A percentile compares a stretch with the other conserved stretches of the same genome.
These are phyloP conservation scores for Silene coronaria DNA, from an alignment of 179 eudicot genomes.

Conservation along the genomic window DNA sequence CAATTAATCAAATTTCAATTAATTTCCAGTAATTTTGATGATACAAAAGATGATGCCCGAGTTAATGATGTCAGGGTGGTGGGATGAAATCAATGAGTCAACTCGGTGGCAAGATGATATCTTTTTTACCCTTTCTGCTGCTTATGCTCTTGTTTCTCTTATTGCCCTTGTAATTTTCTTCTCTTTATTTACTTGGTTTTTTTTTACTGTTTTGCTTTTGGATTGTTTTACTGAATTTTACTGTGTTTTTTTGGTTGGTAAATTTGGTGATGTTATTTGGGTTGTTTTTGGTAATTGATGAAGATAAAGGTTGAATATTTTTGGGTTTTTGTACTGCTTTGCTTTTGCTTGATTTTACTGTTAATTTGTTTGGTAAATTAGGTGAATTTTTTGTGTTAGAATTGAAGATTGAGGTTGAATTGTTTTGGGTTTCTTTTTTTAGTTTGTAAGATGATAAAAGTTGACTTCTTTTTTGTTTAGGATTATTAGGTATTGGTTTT, in stretches of 20 bases:
- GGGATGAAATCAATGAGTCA: slow-evolving; percentile 77
- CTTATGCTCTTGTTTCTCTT: slow-evolving; percentile 66
- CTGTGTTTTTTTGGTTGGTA: background rate
- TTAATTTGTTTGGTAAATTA: background rate
- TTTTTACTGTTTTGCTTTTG: background rate
- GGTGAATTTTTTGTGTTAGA: background rate
- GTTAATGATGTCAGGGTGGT: slow-evolving; percentile 39
- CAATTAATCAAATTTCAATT: background rate
- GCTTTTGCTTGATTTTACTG: background rate
- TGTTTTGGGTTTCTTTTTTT: background rate
- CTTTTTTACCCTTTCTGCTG: slow-evolving; percentile 66
- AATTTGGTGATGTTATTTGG: background rate
- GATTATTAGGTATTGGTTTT: slow-evolving; percentile 1
- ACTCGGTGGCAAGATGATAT: slow-evolving; percentile 75
- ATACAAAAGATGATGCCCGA: slow-evolving; percentile 9
- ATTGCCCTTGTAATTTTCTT: slow-evolving; percentile 59
- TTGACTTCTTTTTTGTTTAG: background rate
- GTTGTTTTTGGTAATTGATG: background rate
- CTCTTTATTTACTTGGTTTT: slow-evolving; percentile 1
- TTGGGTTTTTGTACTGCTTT: background rate
- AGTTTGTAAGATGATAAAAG: background rate
- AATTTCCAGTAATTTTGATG: background rate
- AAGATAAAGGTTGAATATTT: background rate
- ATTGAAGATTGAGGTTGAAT: background rate
- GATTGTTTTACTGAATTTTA: background rate